These are phyloP conservation scores for Prillingera fragicola DNA, from an alignment of 1,284 basidiomycete species.

Conservation along the genomic window DNA sequence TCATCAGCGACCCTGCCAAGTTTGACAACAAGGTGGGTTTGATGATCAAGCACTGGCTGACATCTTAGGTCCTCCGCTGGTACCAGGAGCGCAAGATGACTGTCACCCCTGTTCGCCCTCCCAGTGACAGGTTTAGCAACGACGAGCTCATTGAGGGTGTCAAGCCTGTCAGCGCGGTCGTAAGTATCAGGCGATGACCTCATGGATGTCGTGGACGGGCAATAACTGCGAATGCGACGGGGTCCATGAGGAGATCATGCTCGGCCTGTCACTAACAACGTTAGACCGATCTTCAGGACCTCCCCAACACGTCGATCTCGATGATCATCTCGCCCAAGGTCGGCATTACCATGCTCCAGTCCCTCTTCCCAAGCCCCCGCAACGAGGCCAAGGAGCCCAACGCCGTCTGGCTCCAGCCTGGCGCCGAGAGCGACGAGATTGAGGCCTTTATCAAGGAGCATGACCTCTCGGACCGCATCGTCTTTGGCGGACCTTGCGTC, in stretches of 20 bases:
- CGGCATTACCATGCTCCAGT: slow-evolving; percentile 32
- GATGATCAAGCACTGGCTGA: background rate
- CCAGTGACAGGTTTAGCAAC: slow-evolving; percentile 14
- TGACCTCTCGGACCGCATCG: slow-evolving; percentile 57
- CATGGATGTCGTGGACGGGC: too few relatives aligned
- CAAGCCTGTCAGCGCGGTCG: slow-evolving; percentile 26
- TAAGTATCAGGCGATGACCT: too few relatives aligned
- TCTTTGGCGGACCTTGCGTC: slow-evolving; percentile 70
- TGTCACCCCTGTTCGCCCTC: slow-evolving; percentile 57
- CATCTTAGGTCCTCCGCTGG: slow-evolving; percentile 53
- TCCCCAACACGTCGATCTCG: slow-evolving; percentile 66
- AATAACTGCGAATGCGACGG: too few relatives aligned
- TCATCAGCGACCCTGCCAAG: slow-evolving; percentile 30
- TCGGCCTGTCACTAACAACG: slow-evolving; percentile 11
- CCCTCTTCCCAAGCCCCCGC: slow-evolving; percentile 58
- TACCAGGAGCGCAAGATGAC: slow-evolving; percentile 56
- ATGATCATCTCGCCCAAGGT: slow-evolving; percentile 71
- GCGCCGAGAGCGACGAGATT: slow-evolving; percentile 62
- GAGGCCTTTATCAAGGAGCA: slow-evolving; percentile 54
- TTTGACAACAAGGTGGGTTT: slow-evolving; percentile 41
- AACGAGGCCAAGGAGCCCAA: slow-evolving; percentile 59
- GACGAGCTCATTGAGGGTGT: slow-evolving; percentile 34
- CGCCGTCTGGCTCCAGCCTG: slow-evolving; percentile 78
- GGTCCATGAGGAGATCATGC: too few relatives aligned
- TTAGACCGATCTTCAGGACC: slow-evolving; percentile 58